These are phyloP conservation scores for Yarrowia sp. DNA, from an alignment of 805 yeast genomes.

Conservation along the genomic window DNA sequence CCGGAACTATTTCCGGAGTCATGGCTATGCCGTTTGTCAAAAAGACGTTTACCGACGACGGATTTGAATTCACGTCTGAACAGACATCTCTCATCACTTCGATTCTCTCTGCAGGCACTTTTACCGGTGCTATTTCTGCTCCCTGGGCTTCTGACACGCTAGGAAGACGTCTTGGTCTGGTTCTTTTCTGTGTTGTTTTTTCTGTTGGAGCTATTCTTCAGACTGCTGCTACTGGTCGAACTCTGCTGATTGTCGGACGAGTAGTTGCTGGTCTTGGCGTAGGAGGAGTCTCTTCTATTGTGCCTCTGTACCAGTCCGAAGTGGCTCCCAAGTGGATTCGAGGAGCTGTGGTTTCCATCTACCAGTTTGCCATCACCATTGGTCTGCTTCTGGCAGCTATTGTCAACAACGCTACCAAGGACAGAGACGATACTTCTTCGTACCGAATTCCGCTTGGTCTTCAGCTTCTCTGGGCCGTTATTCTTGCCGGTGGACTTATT, in stretches of 20 bases:
- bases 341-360: constrained; percentile 73
- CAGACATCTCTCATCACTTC: constrained; percentile 74
- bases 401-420: constrained; percentile 31
- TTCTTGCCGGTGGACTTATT: constrained; percentile 64
- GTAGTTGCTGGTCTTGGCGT: constrained; percentile 71
- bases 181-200: constrained; percentile 59
- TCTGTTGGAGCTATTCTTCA: constrained; percentile 71
- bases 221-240: constrained; percentile 48
- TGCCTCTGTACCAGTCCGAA: constrained; percentile 74
- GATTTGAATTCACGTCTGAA: constrained; percentile 48
- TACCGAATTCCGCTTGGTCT: constrained; percentile 69
- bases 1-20: constrained; percentile 78
- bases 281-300: constrained; percentile 71
- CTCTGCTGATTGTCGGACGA: constrained; percentile 67
- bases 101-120: constrained; percentile 77
- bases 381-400: constrained; percentile 55
- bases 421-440: constrained; percentile 31
- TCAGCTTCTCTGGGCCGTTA: constrained; percentile 82
- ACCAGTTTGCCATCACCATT: constrained; percentile 69
- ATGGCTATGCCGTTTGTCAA: constrained; percentile 71
- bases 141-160: constrained; percentile 63
- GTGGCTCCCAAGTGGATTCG: constrained; percentile 73
- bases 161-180: constrained; percentile 68
- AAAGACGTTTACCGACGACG: constrained; percentile 48
- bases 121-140: constrained; percentile 59